A percentile compares a stretch with the other conserved stretches of the same genome.
These are phyloP conservation scores for Nicotiana sylvestris DNA, from an alignment of 257 asterid genomes.

Conservation along the genomic window DNA sequence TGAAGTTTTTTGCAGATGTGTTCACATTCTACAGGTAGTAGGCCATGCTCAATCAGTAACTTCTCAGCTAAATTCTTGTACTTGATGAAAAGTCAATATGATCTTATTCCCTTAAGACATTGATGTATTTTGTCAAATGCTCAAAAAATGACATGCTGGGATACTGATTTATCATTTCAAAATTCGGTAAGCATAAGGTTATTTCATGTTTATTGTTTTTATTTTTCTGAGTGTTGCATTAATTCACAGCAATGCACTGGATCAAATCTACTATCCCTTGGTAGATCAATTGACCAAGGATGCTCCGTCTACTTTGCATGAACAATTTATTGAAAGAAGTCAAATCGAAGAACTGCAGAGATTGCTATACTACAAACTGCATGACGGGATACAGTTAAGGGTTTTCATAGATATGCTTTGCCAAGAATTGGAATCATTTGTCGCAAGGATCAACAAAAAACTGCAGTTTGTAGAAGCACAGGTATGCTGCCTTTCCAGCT, in stretches of 20 bases:
- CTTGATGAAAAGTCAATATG: not conserved
- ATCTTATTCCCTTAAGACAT: not conserved
- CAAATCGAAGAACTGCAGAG: constrained; percentile 53
- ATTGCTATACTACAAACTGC: constrained; percentile 43
- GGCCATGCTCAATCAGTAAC: not conserved
- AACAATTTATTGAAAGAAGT: constrained; percentile 44
- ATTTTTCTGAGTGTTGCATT: not conserved
- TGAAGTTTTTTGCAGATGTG: constrained; percentile 62
- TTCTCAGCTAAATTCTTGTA: not conserved
- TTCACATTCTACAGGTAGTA: constrained; percentile 68
- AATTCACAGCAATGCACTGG: constrained; percentile 63
- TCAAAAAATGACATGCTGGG: not conserved
- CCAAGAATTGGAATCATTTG: constrained; percentile 51
- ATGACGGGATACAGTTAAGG: constrained; percentile 33
- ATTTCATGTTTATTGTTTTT: constrained; percentile 18
- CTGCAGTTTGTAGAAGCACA: constrained; percentile 54
- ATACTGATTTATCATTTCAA: no score
- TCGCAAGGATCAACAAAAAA: constrained; percentile 38
- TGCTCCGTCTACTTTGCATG: constrained; percentile 22
- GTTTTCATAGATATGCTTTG: constrained; percentile 47
- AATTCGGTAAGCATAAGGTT: not conserved
- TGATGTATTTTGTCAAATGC: not conserved
- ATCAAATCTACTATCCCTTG: constrained; percentile 53
- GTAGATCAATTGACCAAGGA: constrained; percentile 36
- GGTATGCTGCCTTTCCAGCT: constrained; percentile 35